Conservation (phyloP, 2,329 filamentous ascomycete species). For the Colletotrichum agaves region DNA sequence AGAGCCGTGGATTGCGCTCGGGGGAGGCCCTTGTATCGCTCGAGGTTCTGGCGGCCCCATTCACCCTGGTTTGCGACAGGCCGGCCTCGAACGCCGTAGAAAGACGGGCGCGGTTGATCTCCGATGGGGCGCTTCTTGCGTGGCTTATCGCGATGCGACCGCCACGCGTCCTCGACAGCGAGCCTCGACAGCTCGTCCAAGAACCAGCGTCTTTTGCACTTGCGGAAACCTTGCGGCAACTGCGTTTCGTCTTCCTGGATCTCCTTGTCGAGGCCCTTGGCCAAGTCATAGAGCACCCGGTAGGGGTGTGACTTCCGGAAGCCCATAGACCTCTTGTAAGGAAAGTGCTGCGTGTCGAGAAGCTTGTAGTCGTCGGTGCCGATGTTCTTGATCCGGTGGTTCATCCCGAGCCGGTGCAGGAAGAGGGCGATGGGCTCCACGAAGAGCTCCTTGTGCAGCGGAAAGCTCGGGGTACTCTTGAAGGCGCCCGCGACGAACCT, state of each 20-base stretch:
- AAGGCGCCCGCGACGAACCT: background rate
- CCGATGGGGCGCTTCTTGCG: background rate
- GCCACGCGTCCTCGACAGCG: background rate
- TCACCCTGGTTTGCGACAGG: background rate
- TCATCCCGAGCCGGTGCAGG: background rate
- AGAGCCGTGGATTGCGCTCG: slow-evolving; percentile 3
- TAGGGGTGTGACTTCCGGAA: background rate
- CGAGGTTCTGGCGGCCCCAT: slow-evolving; percentile 1
- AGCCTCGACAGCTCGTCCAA: background rate
- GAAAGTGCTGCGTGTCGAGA: background rate
- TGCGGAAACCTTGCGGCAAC: background rate
- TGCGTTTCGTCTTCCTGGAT: background rate
- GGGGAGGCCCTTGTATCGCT: background rate
- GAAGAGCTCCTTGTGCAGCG: background rate
- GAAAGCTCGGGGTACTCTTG: background rate
- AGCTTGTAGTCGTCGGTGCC: background rate
- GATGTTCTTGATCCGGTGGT: background rate
- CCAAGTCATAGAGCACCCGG: background rate
- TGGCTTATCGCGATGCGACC: too few species aligned
- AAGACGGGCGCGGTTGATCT: background rate
- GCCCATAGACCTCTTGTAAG: background rate
- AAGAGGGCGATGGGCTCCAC: background rate
- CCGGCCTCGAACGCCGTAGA: background rate
- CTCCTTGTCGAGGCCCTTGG: background rate
- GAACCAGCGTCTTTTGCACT: background rate